Evolutionary conservation across 1,284 basidiomycete genomes (phyloP), one percentile per base, ranked within the genome.

Genomic region (Neotropicomus parvogracilis): DNA sequence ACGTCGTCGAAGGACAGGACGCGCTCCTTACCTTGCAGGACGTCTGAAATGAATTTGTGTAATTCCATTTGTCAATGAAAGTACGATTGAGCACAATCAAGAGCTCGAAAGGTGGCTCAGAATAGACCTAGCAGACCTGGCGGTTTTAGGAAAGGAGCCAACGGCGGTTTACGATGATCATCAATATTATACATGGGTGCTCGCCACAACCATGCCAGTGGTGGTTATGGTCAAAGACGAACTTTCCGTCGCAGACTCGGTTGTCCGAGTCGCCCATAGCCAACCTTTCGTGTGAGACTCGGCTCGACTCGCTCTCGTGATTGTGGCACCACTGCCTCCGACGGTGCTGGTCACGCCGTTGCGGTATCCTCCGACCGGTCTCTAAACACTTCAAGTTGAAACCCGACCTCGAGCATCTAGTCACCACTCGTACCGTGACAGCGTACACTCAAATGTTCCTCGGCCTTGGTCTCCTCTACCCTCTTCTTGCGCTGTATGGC

Each of bases 1-100:
- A 65, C 60, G 16, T 73, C 68, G 17, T 63, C 59, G 42, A 72
- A 70, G 8, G 72, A 68, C 31, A 77, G 50, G 42, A 72, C 63
- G 12, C 56, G 49, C 12, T 57, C 54, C 17, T 45, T 53, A 16
- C 65, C 62, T 9, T 40, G 17, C 47, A 64, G 33, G 29, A 61
- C n/a, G 26, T 61, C 58, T 7, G 49, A 46, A n/a, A 63, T 46
- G 28, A 59, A 12, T 28, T 50, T 56, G 21, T 46, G 52, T 21
- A 35, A 1, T 0, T 64, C 59, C 59, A 64, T 59, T 17, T 11
- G 35, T 34, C 31, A 6, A 24, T 11, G 33, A 29, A 11, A 7
- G 8, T 16, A 11, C 10, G 35, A 28, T 16, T 3, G 26, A 28
- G 11, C 7, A 32, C 27, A 16, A 4, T 7, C 3, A 12, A 29